Conservation (phyloP, 1,139 yeast species). For the Eremothecium cymbalariae region DNA sequence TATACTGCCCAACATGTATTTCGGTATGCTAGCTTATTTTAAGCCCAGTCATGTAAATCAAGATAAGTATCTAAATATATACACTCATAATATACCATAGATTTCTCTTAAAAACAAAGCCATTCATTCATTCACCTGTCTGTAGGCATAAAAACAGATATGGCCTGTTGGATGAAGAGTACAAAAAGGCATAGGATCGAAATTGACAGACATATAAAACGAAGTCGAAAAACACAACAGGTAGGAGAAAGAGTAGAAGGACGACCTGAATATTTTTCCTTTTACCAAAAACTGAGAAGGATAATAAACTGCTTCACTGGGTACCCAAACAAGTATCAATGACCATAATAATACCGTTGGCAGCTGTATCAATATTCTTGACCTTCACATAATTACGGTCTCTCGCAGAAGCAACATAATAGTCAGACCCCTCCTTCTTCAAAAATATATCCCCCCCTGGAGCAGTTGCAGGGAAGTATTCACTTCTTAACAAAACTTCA, state of each 20-base stretch:
- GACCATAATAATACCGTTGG: constrained; percentile 52
- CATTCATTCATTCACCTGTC: too few relatives aligned
- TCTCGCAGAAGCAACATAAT: constrained; percentile 34
- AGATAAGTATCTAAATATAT: too few relatives aligned
- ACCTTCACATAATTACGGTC: constrained; percentile 38
- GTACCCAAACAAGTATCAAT: constrained; percentile 38
- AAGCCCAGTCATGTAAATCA: too few relatives aligned
- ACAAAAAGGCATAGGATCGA: too few relatives aligned
- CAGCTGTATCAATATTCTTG: constrained; percentile 39
- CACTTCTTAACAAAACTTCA: constrained; percentile 22
- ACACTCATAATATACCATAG: too few relatives aligned
- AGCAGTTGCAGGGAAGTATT: constrained; percentile 27
- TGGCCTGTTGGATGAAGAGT: too few relatives aligned
- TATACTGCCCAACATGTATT: too few relatives aligned
- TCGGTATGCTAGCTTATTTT: too few relatives aligned
- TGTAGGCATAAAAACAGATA: too few relatives aligned
- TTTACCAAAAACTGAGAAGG: neutral
- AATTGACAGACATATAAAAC: neutral
- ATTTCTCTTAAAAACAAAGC: too few relatives aligned
- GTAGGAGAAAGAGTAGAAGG: constrained; percentile 4
- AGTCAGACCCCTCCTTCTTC: constrained; percentile 37
- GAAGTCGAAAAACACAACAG: neutral
- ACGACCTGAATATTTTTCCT: neutral
- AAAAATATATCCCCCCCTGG: constrained; percentile 41
- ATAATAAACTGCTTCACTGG: neutral